Base-by-base conservation (phyloP, 176 grass and related monocot genomes). In the Aegilops speltoides region DNA sequence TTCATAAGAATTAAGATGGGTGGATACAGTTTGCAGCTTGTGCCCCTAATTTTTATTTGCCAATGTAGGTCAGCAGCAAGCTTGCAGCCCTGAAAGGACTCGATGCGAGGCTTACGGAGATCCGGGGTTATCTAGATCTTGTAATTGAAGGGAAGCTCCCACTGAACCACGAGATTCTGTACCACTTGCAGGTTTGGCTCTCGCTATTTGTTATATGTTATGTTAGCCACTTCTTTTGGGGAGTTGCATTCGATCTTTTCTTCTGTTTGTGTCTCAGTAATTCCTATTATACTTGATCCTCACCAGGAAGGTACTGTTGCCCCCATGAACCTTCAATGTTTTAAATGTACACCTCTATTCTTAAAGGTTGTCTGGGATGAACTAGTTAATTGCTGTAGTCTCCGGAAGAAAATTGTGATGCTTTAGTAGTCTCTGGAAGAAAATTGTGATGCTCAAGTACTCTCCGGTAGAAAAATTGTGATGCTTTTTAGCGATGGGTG, bases 161-260 rank as follows among this genome's bases (percentile, higher is more conserved):
- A 52, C 86, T 98, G 59, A 98, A 98, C 88, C 96, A 98, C 65
- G 93, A 98, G 65, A 96, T 98, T 82, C 80, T 98, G 79, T 98
- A 98, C 89, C 93, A 98, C 50, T 91, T 96, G 88, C 96, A 98
- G 96, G 96, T 96, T 88, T 7, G 48, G 23, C 12, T 81, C 41
- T 74, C 2, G 0, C 23, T 17, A 33, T 79, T 79, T 74, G 24
- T n/a, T 46, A 19, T 57, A 45, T 31, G 5, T 54, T 64, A 29
- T 29, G 12, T 17, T 63, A 63, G 23, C 10, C 60, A 12, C n/a
- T 63, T 12, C 59, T 71, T 64, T 50, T 72, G 5, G 14, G 10
- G 19, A 17, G 31, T 85, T 22, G 13, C 9, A 40, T 78, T 10
- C 29, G 23, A 46, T 67, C 46, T 29, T 28, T 57, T 68, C 15